Percentiles rank a stretch among this genome's conserved stretches.
These are phyloP conservation scores for Vitis hybrid DNA, from an alignment of 177 flowering plant species.

Conservation along the genomic window DNA sequence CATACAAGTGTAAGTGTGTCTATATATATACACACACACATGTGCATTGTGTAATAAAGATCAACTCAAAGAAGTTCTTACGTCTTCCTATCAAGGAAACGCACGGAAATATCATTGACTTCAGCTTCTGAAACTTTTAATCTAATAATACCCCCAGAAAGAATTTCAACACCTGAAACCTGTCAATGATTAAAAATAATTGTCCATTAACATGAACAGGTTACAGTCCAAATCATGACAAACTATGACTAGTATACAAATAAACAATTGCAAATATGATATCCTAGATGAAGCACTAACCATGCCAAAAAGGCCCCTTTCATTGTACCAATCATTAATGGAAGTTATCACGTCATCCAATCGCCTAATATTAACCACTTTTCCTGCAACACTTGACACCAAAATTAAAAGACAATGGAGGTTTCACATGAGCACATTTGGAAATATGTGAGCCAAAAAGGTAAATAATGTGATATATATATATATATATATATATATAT, in stretches of 20 bases:
- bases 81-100: slow-evolving; percentile 91
- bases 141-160: slow-evolving; percentile 90
- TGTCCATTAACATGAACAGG: slow-evolving; percentile 1
- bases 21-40: not conserved
- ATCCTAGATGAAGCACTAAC: slow-evolving; percentile 40
- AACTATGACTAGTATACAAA: not conserved
- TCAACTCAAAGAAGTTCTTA: slow-evolving; percentile 39
- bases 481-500: not conserved
- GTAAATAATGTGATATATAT: not conserved
- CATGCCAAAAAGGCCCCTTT: slow-evolving; percentile 93
- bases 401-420: slow-evolving; percentile 27
- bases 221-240: not conserved
- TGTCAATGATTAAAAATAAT: slow-evolving; percentile 18
- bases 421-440: slow-evolving; percentile 16
- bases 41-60: slow-evolving; percentile 6
- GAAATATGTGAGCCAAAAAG: slow-evolving; percentile 5
- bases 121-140: slow-evolving; percentile 94
- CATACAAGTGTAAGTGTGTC: not conserved
- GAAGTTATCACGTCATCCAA: slow-evolving; percentile 85
- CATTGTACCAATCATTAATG: slow-evolving; percentile 95
- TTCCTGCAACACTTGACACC: slow-evolving; percentile 91
- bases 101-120: slow-evolving; percentile 82
- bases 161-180: slow-evolving; percentile 93
- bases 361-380: slow-evolving; percentile 79
- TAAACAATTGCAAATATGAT: not conserved